These are phyloP conservation scores for Ilyonectria mors-panacis DNA, from an alignment of 2,329 filamentous ascomycete genomes.

Conservation along the genomic window DNA sequence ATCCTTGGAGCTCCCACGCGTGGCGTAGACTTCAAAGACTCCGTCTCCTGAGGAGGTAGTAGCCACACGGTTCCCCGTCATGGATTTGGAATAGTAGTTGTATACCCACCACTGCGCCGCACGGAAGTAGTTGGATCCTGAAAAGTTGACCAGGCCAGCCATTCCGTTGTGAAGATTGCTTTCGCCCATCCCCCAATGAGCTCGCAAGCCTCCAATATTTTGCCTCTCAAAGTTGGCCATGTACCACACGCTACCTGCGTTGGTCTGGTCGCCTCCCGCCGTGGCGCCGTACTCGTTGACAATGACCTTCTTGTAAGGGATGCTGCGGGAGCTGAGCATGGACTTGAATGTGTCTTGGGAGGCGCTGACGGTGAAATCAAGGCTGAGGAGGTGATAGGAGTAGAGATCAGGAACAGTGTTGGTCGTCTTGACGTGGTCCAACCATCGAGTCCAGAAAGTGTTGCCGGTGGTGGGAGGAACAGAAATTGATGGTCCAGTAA, in stretches of 20 bases:
- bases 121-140: slow-evolving; percentile 22
- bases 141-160: slow-evolving; percentile 16
- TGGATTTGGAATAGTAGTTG: slow-evolving; percentile 29
- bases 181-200: slow-evolving; percentile 14
- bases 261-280: slow-evolving; percentile 5
- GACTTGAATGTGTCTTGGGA: slow-evolving; percentile 6
- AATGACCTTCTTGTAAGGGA: not conserved
- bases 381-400: slow-evolving; percentile 9
- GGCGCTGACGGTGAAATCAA: slow-evolving; percentile 1
- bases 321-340: not conserved
- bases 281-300: slow-evolving; percentile 13
- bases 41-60: slow-evolving; percentile 13
- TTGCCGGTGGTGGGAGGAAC: slow-evolving; percentile 8
- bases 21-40: slow-evolving; percentile 19
- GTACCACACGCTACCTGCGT: slow-evolving; percentile 5
- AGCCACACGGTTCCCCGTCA: slow-evolving; percentile 18
- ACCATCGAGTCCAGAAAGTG: slow-evolving; percentile 11
- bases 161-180: slow-evolving; percentile 12
- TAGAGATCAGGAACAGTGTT: slow-evolving; percentile 14
- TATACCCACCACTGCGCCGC: slow-evolving; percentile 29
- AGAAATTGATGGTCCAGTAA: slow-evolving; percentile 6
- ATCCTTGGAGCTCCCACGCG: not conserved
- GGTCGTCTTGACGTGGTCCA: slow-evolving; percentile 11
- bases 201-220: not conserved
- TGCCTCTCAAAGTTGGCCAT: not conserved